Conservation (phyloP, 257 asterid species). For the Nicotiana tabacum region DNA sequence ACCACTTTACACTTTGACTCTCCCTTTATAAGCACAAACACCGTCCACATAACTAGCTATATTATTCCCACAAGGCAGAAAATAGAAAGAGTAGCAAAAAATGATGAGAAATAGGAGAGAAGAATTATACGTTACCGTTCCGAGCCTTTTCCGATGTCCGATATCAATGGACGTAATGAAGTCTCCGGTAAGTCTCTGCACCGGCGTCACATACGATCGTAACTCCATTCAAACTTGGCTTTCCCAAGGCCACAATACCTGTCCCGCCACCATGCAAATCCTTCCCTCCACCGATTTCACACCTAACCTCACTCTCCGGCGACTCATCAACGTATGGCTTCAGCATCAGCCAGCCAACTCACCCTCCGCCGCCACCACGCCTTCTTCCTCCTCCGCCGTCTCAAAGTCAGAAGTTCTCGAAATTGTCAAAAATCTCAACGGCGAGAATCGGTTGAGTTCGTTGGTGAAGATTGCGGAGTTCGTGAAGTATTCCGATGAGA, state of each 20-base stretch:
- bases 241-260: constrained; percentile 78
- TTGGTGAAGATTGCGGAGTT: constrained; percentile 38
- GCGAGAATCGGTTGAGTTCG: constrained; percentile 24
- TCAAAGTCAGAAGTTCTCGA: constrained; percentile 39
- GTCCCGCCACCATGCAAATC: constrained; percentile 90
- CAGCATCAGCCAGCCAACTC: constrained; percentile 26
- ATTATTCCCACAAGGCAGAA: background rate
- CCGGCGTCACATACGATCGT: constrained; percentile 96
- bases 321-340: constrained; percentile 74
- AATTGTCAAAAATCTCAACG: constrained; percentile 20
- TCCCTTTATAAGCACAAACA: constrained; percentile 15
- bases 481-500: constrained; percentile 43
- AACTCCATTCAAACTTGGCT: constrained; percentile 84
- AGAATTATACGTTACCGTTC: constrained; percentile 58
- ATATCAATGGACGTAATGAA: constrained; percentile 95
- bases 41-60: constrained; percentile 8
- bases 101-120: constrained; percentile 27
- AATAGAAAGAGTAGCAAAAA: background rate
- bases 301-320: constrained; percentile 88
- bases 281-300: constrained; percentile 62
- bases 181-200: constrained; percentile 86
- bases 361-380: constrained; percentile 26
- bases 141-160: constrained; percentile 80
- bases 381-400: constrained; percentile 20
- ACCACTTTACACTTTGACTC: constrained; percentile 10